phyloP scores from a whole-genome alignment of 2,329 filamentous ascomycete genomes.

The Alternaria atra region DNA sequence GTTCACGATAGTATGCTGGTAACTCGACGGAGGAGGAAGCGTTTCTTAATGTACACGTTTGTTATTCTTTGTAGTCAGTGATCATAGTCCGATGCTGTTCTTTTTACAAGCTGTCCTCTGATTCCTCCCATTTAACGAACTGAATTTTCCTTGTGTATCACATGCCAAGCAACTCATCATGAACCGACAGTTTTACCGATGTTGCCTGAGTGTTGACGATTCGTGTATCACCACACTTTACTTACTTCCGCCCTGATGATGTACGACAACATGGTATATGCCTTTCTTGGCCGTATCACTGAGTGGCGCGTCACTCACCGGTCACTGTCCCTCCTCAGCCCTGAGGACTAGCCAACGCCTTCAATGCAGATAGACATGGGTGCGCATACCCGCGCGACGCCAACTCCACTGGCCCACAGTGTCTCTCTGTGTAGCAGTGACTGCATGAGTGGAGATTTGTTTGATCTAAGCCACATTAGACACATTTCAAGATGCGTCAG shows the following conservation, averaged over 20 bases:
- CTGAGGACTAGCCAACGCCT: not conserved
- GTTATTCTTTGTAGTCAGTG: not conserved
- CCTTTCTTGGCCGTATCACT: not conserved
- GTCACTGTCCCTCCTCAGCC: not conserved
- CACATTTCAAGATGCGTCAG: not conserved
- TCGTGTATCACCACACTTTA: not conserved
- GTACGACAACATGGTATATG: not conserved
- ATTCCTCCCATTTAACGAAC: not conserved
- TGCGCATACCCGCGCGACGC: not conserved
- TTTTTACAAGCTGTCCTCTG: not conserved
- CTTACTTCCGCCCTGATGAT: not conserved
- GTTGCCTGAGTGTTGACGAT: not conserved
- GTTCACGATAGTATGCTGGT: no score
- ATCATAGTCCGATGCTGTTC: not conserved
- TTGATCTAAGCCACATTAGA: not conserved
- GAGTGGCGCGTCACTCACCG: not conserved
- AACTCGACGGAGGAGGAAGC: fast-evolving
- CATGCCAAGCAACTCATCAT: not conserved
- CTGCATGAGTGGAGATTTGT: not conserved
- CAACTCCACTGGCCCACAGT: not conserved
- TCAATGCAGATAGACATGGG: not conserved
- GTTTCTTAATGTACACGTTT: not conserved
- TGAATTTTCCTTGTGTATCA: not conserved
- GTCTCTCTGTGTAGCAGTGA: not conserved
- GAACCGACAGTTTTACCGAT: not conserved